A percentile compares a stretch with the other conserved stretches of the same genome.
Evolutionary conservation across 2,329 filamentous ascomycete genomes (phyloP).

Genomic region (Aciculosporium take): DNA sequence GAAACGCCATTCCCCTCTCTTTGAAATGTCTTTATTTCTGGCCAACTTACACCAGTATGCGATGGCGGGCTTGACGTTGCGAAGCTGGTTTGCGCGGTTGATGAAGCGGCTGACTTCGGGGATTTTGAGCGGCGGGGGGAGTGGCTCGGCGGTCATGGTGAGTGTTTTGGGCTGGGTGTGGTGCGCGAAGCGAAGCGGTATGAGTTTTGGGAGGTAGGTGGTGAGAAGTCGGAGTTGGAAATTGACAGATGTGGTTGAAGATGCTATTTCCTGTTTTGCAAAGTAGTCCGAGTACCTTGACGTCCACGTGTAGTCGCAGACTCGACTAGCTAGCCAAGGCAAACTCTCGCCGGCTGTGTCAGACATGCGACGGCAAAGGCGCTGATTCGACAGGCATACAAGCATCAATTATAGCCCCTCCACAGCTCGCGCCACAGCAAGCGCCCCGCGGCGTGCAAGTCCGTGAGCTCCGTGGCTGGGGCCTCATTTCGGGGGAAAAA

Average conservation of each 20-base stretch:
- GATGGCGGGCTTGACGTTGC: slow-evolving; percentile 71
- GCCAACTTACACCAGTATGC: slow-evolving; percentile 77
- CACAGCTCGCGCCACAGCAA: slow-evolving; percentile 1
- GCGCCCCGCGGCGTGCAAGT: not conserved
- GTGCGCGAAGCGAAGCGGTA: not conserved
- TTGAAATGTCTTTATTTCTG: not conserved
- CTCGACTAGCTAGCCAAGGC: too few relatives aligned
- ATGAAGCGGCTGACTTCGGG: slow-evolving; percentile 78
- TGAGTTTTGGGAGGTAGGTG: not conserved
- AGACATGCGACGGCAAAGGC: too few relatives aligned
- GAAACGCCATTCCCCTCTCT: too few relatives aligned
- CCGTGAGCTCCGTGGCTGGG: not conserved
- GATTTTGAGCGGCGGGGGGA: slow-evolving; percentile 44
- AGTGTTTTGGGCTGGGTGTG: not conserved
- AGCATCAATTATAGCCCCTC: too few relatives aligned
- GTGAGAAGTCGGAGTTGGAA: too few relatives aligned
- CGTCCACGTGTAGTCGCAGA: too few relatives aligned
- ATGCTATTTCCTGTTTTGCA: too few relatives aligned
- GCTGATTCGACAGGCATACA: too few relatives aligned
- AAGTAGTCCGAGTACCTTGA: too few relatives aligned
- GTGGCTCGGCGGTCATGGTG: slow-evolving; percentile 46
- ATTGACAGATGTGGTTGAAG: too few relatives aligned
- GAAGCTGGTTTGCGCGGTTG: slow-evolving; percentile 69
- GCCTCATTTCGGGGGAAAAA: not conserved
- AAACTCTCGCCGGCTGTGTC: too few relatives aligned